Percentiles rank a stretch among this genome's conserved stretches.
Conservation (phyloP, 176 grass and related monocot species). For the Ensete glaucum region DNA sequence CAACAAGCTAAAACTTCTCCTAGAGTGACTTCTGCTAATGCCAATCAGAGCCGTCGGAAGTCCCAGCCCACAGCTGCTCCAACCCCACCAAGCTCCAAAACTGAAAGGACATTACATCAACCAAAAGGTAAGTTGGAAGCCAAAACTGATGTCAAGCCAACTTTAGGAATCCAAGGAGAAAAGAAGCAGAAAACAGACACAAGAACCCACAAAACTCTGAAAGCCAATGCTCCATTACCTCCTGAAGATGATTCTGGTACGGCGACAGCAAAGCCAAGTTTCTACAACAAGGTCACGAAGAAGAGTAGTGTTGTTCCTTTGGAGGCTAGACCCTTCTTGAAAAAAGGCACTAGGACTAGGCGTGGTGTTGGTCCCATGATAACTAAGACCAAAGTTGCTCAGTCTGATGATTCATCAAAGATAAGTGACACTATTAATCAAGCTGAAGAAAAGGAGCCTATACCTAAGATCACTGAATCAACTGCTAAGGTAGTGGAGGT, state of each 20-base stretch:
- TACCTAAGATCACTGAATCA: constrained; percentile 41
- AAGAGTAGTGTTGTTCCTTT: constrained; percentile 95
- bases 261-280: constrained; percentile 33
- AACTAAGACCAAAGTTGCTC: constrained; percentile 50
- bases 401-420: constrained; percentile 50
- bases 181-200: constrained; percentile 43
- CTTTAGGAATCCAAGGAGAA: constrained; percentile 46
- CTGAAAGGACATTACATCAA: constrained; percentile 14
- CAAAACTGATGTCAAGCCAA: constrained; percentile 10
- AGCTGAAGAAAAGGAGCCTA: constrained; percentile 58
- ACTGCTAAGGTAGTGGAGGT: constrained; percentile 68
- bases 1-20: constrained; percentile 49
- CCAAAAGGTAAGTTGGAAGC: constrained; percentile 1
- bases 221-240: constrained; percentile 41
- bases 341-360: constrained; percentile 45
- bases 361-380: constrained; percentile 27
- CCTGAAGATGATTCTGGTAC: constrained; percentile 45
- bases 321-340: constrained; percentile 64
- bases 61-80: constrained; percentile 17
- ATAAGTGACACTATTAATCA: constrained; percentile 48
- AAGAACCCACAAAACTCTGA: constrained; percentile 36
- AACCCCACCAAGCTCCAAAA: constrained; percentile 19
- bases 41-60: constrained; percentile 49
- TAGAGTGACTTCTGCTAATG: constrained; percentile 28
- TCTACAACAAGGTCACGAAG: constrained; percentile 74